Percentiles rank a stretch among this genome's conserved stretches.
Evolutionary conservation across 2,329 filamentous ascomycete genomes (phyloP).

Genomic region (Fonsecaea erecta): DNA sequence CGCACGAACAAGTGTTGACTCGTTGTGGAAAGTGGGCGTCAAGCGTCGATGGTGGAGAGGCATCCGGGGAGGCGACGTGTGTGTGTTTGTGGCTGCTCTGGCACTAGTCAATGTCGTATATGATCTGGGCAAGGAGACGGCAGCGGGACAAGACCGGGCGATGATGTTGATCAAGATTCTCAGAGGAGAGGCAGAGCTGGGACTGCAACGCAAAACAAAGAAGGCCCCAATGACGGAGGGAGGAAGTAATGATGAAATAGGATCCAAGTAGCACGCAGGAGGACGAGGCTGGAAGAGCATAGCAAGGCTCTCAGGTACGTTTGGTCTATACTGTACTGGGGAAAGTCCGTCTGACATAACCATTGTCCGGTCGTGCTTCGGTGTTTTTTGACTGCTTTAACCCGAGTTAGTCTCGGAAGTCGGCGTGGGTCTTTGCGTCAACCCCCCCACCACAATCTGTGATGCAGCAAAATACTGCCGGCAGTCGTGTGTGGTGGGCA

Average conservation of each 20-base stretch:
- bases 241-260: not conserved
- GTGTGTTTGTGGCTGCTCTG: conserved; percentile 79
- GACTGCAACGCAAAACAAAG: conserved; percentile 26
- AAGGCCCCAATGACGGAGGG: conserved; percentile 1
- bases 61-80: conserved; percentile 79
- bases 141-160: conserved; percentile 25
- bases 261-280: not conserved
- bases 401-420: not conserved
- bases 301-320: not conserved
- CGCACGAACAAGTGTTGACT: conserved; percentile 77
- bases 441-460: not conserved
- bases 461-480: conserved; percentile 1
- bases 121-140: conserved; percentile 30
- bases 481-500: not conserved
- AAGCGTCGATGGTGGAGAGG: conserved; percentile 89
- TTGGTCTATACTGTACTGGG: not conserved
- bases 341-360: not conserved
- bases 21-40: conserved; percentile 88
- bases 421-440: not conserved
- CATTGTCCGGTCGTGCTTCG: not conserved
- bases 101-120: conserved; percentile 50
- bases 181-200: conserved; percentile 37
- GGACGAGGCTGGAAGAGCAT: no score
- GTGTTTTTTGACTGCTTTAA: not conserved
- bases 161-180: conserved; percentile 35